These are phyloP conservation scores for Coemansia sp. DNA, from an alignment of 192 early-diverging fungal species.

Conservation along the genomic window DNA sequence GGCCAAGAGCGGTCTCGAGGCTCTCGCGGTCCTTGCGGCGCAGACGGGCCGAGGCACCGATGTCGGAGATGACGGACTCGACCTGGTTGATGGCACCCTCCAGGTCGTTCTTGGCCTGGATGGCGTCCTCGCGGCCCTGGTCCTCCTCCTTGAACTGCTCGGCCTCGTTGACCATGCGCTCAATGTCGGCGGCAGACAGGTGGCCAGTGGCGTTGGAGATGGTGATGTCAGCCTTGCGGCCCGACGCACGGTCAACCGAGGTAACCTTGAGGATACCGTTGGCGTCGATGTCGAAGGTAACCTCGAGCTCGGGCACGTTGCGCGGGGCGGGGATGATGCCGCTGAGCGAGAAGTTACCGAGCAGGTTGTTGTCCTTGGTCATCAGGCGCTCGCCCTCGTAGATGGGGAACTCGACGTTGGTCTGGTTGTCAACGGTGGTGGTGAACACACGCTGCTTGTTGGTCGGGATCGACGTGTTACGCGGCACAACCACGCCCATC, in stretches of 20 bases:
- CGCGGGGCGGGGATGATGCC: slow-evolving; percentile 79
- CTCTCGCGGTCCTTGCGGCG: slow-evolving; percentile 68
- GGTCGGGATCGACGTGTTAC: slow-evolving; percentile 81
- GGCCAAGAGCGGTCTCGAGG: slow-evolving; percentile 71
- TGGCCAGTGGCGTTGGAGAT: slow-evolving; percentile 94
- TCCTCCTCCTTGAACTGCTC: slow-evolving; percentile 84
- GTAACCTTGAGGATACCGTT: slow-evolving; percentile 89
- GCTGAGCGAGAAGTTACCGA: slow-evolving; percentile 80
- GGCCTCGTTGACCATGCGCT: slow-evolving; percentile 90
- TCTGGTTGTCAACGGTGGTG: slow-evolving; percentile 80
- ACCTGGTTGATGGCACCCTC: slow-evolving; percentile 75
- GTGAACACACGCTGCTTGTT: slow-evolving; percentile 80
- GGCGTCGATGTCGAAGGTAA: slow-evolving; percentile 83
- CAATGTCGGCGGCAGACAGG: slow-evolving; percentile 86
- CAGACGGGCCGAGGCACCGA: slow-evolving; percentile 71
- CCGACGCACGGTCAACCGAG: slow-evolving; percentile 88
- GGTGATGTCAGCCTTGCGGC: slow-evolving; percentile 87
- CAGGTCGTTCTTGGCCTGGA: slow-evolving; percentile 81
- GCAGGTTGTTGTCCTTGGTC: slow-evolving; percentile 90
- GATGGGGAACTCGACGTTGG: slow-evolving; percentile 80
- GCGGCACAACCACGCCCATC: slow-evolving; percentile 80
- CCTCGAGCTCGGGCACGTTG: slow-evolving; percentile 73
- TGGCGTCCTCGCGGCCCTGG: slow-evolving; percentile 66
- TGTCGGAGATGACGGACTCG: slow-evolving; percentile 64
- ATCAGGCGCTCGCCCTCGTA: slow-evolving; percentile 85